Percentiles rank a stretch among this genome's conserved stretches.
Evolutionary conservation across 352 stramenopile species (phyloP).

Genomic region (Pythium pyrilobum): DNA sequence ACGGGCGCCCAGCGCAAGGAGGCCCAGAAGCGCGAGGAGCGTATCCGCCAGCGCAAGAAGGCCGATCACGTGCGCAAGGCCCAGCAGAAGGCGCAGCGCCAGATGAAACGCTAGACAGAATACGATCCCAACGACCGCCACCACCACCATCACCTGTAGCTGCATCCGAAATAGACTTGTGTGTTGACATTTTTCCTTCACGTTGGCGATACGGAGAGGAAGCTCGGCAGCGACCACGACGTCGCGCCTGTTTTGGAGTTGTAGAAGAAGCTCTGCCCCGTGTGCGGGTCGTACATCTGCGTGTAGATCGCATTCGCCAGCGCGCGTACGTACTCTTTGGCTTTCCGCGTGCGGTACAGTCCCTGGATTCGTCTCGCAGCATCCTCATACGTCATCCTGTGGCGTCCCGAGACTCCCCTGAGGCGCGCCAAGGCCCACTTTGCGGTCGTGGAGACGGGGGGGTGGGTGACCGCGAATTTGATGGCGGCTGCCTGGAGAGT

Average conservation of each 20-base stretch:
- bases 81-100: conserved; percentile 44
- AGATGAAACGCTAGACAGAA: conserved; percentile 10
- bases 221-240: conserved; percentile 44
- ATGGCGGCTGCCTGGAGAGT: background rate
- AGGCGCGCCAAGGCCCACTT: conserved; percentile 30
- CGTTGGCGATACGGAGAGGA: too few species aligned
- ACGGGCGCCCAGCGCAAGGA: conserved; percentile 70
- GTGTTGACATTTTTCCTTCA: too few species aligned
- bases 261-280: conserved; percentile 43
- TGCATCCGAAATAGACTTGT: background rate
- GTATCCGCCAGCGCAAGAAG: conserved; percentile 82
- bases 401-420: conserved; percentile 10
- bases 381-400: conserved; percentile 19
- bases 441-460: background rate
- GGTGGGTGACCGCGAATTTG: background rate
- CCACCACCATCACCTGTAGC: too few species aligned
- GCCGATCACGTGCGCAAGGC: conserved; percentile 58
- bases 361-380: conserved; percentile 46
- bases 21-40: conserved; percentile 70
- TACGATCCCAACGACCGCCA: background rate
- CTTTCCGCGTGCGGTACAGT: conserved; percentile 54
- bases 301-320: conserved; percentile 38
- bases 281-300: conserved; percentile 37
- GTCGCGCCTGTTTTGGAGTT: conserved; percentile 50
- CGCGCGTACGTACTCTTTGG: conserved; percentile 25